phyloP scores from a whole-genome alignment of 2,329 filamentous ascomycete species.

The Ophiocordyceps unilateralis region DNA sequence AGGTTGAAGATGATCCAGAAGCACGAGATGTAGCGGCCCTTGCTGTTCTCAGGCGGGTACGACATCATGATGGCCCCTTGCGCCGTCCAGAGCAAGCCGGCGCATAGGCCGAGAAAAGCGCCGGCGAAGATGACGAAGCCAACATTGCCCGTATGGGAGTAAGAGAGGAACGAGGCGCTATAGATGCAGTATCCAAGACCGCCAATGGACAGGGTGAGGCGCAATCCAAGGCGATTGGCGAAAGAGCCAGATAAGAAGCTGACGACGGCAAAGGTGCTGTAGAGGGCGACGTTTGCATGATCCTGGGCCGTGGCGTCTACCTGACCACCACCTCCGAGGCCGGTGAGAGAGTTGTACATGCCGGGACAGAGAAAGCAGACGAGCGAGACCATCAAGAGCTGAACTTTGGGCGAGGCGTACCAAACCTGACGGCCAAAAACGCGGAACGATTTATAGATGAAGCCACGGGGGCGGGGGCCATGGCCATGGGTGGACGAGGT shows the following conservation, averaged over 20 bases:
- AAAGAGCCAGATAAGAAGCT: constrained; percentile 61
- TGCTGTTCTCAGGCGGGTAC: constrained; percentile 64
- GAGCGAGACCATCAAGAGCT: constrained; percentile 48
- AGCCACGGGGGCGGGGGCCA: constrained; percentile 27
- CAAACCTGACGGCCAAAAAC: constrained; percentile 39
- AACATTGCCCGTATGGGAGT: constrained; percentile 47
- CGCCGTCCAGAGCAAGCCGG: constrained; percentile 65
- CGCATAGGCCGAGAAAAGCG: constrained; percentile 59
- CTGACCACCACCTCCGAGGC: constrained; percentile 43
- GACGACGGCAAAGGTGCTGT: constrained; percentile 51
- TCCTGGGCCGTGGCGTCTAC: constrained; percentile 36
- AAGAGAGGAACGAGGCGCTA: constrained; percentile 51
- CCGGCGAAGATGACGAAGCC: constrained; percentile 65
- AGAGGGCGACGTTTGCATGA: constrained; percentile 52
- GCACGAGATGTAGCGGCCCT: constrained; percentile 76
- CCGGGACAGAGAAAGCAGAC: constrained; percentile 48
- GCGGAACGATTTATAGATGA: constrained; percentile 50
- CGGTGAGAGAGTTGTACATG: constrained; percentile 53
- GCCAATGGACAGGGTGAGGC: constrained; percentile 49
- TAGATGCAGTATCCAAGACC: constrained; percentile 66
- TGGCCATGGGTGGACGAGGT: constrained; percentile 4
- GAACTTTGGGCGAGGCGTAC: constrained; percentile 58
- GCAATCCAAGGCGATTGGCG: constrained; percentile 59
- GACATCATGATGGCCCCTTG: constrained; percentile 82
- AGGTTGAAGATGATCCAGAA: constrained; percentile 96